Conservation (phyloP, 768 basidiomycete species). For the Kwoniella sp. region DNA sequence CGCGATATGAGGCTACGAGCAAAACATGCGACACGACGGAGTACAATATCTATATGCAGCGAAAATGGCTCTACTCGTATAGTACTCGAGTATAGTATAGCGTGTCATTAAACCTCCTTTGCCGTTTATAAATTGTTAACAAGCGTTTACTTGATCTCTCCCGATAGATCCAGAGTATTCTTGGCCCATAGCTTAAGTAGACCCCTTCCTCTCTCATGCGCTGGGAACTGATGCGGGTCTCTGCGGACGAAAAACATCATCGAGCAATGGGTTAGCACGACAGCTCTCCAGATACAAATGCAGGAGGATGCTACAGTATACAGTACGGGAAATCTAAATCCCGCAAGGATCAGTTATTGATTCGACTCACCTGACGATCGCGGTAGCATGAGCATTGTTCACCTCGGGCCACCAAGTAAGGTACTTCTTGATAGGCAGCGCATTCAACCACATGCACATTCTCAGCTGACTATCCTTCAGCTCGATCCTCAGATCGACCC, state of each 20-base stretch:
- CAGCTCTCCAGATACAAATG: too few relatives aligned
- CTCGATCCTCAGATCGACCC: conserved; percentile 21
- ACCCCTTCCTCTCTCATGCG: conserved; percentile 40
- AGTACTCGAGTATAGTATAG: too few relatives aligned
- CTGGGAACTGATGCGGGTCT: conserved; percentile 39
- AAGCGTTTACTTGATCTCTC: neutral
- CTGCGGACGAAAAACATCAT: too few relatives aligned
- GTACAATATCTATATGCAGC: too few relatives aligned
- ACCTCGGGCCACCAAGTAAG: conserved; percentile 47
- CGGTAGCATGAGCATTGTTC: conserved; percentile 44
- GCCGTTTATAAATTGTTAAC: too few relatives aligned
- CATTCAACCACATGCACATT: conserved; percentile 40
- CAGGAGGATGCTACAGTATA: too few relatives aligned
- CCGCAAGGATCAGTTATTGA: neutral
- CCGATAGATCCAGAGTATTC: conserved; percentile 4
- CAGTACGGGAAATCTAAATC: too few relatives aligned
- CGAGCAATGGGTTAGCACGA: too few relatives aligned
- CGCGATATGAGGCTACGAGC: too few relatives aligned
- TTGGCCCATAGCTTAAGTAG: conserved; percentile 41
- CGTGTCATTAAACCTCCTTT: too few relatives aligned
- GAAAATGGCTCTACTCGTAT: too few relatives aligned
- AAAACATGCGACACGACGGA: too few relatives aligned
- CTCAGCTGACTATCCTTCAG: conserved; percentile 35
- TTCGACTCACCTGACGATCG: conserved; percentile 41
- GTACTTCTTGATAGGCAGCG: conserved; percentile 33